Percentiles rank a stretch among this genome's conserved stretches.
These are phyloP conservation scores for Aspergillus egyptiacus DNA, from an alignment of 495 filamentous ascomycete species.

Conservation along the genomic window DNA sequence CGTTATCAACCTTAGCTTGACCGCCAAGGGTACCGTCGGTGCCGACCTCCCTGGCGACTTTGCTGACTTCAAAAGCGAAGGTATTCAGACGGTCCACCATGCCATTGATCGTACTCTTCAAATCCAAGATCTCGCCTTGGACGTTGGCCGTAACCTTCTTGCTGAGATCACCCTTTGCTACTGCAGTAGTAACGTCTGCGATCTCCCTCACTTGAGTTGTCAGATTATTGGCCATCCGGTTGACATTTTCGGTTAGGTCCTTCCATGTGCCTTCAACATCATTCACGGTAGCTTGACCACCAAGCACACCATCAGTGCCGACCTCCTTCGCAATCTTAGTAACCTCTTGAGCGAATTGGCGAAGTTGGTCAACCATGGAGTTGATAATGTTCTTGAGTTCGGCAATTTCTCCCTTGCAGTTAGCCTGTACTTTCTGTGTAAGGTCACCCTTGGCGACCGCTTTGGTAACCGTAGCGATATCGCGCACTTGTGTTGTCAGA, in stretches of 20 bases:
- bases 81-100: constrained; percentile 98
- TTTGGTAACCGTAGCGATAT: constrained; percentile 98
- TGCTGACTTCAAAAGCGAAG: constrained; percentile 97
- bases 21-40: constrained; percentile 95
- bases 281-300: constrained; percentile 93
- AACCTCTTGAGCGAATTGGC: constrained; percentile 95
- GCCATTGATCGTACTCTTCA: constrained; percentile 98
- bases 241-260: constrained; percentile 95
- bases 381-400: constrained; percentile 97
- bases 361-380: constrained; percentile 96
- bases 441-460: constrained; percentile 94
- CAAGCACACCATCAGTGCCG: constrained; percentile 91
- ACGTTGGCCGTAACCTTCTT: constrained; percentile 96
- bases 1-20: constrained; percentile 93
- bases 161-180: constrained; percentile 88
- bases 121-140: constrained; percentile 86
- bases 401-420: constrained; percentile 94
- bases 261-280: constrained; percentile 98
- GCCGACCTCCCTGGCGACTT: constrained; percentile 95
- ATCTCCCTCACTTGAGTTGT: constrained; percentile 98
- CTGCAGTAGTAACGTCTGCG: constrained; percentile 94
- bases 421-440: constrained; percentile 93
- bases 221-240: constrained; percentile 97
- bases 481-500: constrained; percentile 93
- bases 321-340: constrained; percentile 97